Base-by-base conservation (phyloP, 306 rosid genomes). In the Quercus parvula region DNA sequence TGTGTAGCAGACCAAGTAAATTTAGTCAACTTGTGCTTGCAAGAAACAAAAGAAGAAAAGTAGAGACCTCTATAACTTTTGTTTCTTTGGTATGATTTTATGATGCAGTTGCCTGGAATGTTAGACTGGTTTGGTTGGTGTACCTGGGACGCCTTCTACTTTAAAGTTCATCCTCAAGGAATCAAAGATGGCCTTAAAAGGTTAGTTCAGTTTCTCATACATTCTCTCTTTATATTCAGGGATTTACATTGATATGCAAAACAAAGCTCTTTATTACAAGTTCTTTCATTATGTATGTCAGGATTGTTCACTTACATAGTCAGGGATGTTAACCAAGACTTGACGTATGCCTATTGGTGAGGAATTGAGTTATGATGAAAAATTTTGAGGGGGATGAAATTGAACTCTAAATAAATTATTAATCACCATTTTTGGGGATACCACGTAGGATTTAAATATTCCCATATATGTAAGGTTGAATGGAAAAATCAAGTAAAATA, bases 71-170 rank as follows among this genome's bases (percentile, higher is more conserved):
- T 20, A 11, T 20, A 27, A 81, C 71, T 28, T 17, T 20, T 7
- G 2, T 28, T 38, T 52, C 54, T 57, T 25, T 70, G 9, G 11
- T 51, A 15, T 51, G 66, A 10, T 38, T 61, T 76, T 8, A 20
- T 66, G 3, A 57, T 84, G 79, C 81, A 84, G 87, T 64, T 80
- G 84, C 87, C 87, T 76, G 84, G 84, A 84, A 84, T 84, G 79
- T 76, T 84, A 46, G 87, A 84, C 68, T 80, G 69, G 35, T 84
- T 84, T 80, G 87, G 87, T 66, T 84, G 87, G 87, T 84, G 87
- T 31, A 84, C 87, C 62, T 84, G 87, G 87, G 87, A 84, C 41
- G 84, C 87, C 62, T 84, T 84, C 70, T 84, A 84, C 74, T 73
- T 64, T 19, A 56, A 73, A 30, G 87, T 84, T 35, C 67, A 77